These are phyloP conservation scores for Calonectria ilicicola DNA, from an alignment of 2,329 filamentous ascomycete genomes.

Conservation along the genomic window DNA sequence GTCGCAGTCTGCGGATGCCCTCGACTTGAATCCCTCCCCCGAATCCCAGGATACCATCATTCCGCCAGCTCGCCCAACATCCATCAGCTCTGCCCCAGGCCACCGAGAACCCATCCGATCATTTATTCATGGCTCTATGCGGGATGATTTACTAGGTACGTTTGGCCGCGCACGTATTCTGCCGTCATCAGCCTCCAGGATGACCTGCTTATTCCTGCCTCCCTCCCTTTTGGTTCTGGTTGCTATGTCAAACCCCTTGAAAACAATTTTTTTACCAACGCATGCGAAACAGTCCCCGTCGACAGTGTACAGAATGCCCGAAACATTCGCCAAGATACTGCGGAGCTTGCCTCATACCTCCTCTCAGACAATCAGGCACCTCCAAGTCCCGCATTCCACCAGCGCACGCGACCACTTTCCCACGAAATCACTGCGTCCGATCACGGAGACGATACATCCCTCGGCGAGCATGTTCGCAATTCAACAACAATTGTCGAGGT, in stretches of 20 bases:
- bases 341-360: constrained; percentile 86
- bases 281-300: constrained; percentile 56
- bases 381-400: constrained; percentile 61
- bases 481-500: constrained; percentile 71
- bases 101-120: constrained; percentile 77
- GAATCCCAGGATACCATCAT: constrained; percentile 31
- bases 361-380: constrained; percentile 71
- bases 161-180: constrained; percentile 14
- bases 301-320: constrained; percentile 82
- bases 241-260: background rate
- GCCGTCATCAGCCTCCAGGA: constrained; percentile 11
- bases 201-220: constrained; percentile 2
- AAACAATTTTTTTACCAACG: constrained; percentile 13
- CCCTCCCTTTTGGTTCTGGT: background rate
- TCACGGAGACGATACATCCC: constrained; percentile 32
- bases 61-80: constrained; percentile 52
- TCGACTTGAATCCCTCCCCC: constrained; percentile 42
- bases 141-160: constrained; percentile 67
- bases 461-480: constrained; percentile 39
- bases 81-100: constrained; percentile 47
- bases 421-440: constrained; percentile 44
- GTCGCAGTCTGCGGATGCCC: constrained; percentile 42
- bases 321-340: constrained; percentile 86
- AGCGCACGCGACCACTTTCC: constrained; percentile 45
- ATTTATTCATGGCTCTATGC: constrained; percentile 75